These are phyloP conservation scores for Thalassiosira exigua DNA, from an alignment of 352 stramenopile genomes.

Conservation along the genomic window DNA sequence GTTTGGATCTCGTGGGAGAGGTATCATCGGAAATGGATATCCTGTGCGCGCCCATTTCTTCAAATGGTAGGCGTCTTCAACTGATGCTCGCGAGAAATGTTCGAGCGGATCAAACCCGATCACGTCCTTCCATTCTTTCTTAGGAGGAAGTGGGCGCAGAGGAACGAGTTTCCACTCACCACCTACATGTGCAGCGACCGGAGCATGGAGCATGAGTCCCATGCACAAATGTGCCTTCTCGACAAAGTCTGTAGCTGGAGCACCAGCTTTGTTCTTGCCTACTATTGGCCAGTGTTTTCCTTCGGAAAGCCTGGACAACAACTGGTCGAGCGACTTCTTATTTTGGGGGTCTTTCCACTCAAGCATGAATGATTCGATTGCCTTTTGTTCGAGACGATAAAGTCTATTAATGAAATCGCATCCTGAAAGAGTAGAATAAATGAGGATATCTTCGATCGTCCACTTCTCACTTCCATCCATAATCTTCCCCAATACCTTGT, in stretches of 20 bases:
- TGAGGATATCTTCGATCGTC: background rate
- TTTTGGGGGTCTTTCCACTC: conserved; percentile 7
- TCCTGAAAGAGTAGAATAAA: conserved; percentile 17
- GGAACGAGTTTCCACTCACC: background rate
- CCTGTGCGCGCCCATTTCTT: conserved; percentile 7
- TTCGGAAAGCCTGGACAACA: background rate
- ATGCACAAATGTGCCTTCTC: background rate
- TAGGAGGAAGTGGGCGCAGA: background rate
- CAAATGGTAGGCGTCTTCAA: conserved; percentile 1
- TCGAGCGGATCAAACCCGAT: conserved; percentile 17
- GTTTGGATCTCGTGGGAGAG: background rate
- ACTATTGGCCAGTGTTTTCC: background rate
- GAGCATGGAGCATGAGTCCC: conserved; percentile 16
- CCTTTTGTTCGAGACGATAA: background rate
- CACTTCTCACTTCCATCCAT: conserved; percentile 12
- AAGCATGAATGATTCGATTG: conserved; percentile 18
- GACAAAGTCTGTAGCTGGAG: conserved; percentile 1
- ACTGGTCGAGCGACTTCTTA: background rate
- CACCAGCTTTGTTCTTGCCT: background rate
- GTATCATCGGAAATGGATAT: background rate
- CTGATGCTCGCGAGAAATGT: background rate
- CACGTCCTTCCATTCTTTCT: background rate
- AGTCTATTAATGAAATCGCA: conserved; percentile 17
- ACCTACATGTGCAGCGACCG: background rate
- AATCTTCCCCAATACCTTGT: conserved; percentile 10